phyloP scores from a whole-genome alignment of 148 eudicot species.

The Rhododendron mucronatum region DNA sequence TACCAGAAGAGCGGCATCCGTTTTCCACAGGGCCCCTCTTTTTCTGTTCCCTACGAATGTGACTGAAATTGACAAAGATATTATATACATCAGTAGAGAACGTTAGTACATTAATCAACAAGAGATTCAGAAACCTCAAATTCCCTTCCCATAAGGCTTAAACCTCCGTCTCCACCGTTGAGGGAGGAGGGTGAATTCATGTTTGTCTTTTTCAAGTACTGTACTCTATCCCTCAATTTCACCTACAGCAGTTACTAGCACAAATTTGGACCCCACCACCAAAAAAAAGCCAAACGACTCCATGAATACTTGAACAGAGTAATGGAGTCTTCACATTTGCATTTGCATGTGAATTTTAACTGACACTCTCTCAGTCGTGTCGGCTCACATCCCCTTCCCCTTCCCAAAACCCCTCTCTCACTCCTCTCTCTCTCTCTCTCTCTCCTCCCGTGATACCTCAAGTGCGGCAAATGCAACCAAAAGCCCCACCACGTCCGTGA shows the following conservation, averaged over 20 bases:
- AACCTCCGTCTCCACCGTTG: too few relatives aligned
- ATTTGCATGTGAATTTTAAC: background rate
- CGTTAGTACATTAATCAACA: too few relatives aligned
- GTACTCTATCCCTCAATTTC: too few relatives aligned
- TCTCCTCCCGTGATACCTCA: background rate
- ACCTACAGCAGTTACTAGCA: background rate
- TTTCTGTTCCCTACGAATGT: too few relatives aligned
- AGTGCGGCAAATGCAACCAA: background rate
- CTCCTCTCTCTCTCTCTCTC: background rate
- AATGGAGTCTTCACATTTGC: background rate
- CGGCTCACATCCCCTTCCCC: background rate
- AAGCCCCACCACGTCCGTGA: background rate
- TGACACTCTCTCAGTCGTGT: background rate
- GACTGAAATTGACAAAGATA: too few relatives aligned
- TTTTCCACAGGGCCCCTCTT: too few relatives aligned
- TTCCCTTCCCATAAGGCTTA: too few relatives aligned
- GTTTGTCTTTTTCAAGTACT: too few relatives aligned
- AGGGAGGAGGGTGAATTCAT: too few relatives aligned
- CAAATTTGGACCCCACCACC: background rate
- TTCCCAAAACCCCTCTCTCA: background rate
- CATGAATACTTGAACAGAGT: background rate
- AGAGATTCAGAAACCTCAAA: too few relatives aligned
- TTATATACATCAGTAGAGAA: too few relatives aligned
- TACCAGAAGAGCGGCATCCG: too few relatives aligned
- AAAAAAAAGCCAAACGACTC: background rate